These are phyloP conservation scores for Leishmania gerbilli DNA, from an alignment of 208 protist genomes.

Conservation along the genomic window DNA sequence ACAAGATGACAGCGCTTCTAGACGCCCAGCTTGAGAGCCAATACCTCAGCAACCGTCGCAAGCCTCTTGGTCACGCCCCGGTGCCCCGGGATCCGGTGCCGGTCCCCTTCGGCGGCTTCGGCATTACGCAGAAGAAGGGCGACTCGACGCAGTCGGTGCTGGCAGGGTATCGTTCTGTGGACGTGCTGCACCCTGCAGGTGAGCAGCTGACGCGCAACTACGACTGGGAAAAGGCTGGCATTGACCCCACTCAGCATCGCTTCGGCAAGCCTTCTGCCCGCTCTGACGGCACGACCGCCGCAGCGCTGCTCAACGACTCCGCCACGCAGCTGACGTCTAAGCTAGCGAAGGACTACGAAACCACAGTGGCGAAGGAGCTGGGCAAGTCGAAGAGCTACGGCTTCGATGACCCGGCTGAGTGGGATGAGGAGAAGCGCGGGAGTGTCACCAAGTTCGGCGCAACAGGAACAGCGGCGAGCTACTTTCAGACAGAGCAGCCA, in stretches of 20 bases:
- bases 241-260: conserved; percentile 73
- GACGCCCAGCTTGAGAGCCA: conserved; percentile 69
- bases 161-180: conserved; percentile 48
- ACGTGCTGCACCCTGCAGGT: conserved; percentile 57
- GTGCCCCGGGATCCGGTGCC: conserved; percentile 35
- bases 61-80: conserved; percentile 67
- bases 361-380: conserved; percentile 47
- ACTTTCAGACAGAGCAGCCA: conserved; percentile 43
- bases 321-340: conserved; percentile 62
- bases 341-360: conserved; percentile 61
- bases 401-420: conserved; percentile 63
- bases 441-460: conserved; percentile 20
- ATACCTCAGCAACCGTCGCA: conserved; percentile 47
- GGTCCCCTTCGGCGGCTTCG: conserved; percentile 68
- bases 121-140: conserved; percentile 35
- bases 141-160: conserved; percentile 63
- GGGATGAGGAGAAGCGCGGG: conserved; percentile 40
- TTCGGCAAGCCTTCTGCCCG: conserved; percentile 49
- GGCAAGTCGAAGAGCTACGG: conserved; percentile 59
- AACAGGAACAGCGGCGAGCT: conserved; percentile 29
- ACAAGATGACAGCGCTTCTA: conserved; percentile 67
- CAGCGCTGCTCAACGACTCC: conserved; percentile 2
- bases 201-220: conserved; percentile 66
- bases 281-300: conserved; percentile 19
- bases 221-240: conserved; percentile 72